Evolutionary conservation across 768 basidiomycete genomes (phyloP).

Genomic region (Termitomyces sp.): DNA sequence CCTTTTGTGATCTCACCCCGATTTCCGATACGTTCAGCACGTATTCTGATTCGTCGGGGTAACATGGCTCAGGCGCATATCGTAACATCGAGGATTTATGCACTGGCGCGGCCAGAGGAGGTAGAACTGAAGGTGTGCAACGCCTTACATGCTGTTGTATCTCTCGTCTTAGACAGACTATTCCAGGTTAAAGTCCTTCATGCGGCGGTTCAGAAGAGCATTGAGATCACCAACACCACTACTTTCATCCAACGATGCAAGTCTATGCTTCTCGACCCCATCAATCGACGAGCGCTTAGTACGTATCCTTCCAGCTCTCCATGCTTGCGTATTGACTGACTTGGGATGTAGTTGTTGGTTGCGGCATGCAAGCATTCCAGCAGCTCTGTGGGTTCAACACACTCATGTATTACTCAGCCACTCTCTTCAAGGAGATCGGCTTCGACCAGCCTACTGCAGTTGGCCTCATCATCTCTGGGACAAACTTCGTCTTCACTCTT

Average conservation of each 20-base stretch:
- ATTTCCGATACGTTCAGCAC: slow-evolving; percentile 18
- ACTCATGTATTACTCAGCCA: slow-evolving; percentile 69
- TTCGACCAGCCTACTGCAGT: slow-evolving; percentile 81
- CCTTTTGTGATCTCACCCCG: neutral
- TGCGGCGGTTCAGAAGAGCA: slow-evolving; percentile 53
- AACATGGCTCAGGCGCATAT: slow-evolving; percentile 41
- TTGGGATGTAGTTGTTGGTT: slow-evolving; percentile 50
- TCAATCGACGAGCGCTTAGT: slow-evolving; percentile 70
- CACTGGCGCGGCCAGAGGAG: slow-evolving; percentile 55
- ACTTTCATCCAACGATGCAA: slow-evolving; percentile 50
- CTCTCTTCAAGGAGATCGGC: slow-evolving; percentile 74
- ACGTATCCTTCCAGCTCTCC: slow-evolving; percentile 17
- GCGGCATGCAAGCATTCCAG: slow-evolving; percentile 79
- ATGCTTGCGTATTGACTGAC: neutral
- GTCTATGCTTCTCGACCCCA: slow-evolving; percentile 48
- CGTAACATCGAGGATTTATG: slow-evolving; percentile 66
- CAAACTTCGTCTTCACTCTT: slow-evolving; percentile 26
- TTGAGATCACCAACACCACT: slow-evolving; percentile 55
- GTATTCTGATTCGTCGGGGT: slow-evolving; percentile 60
- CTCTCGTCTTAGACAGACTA: too few relatives aligned
- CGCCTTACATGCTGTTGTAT: neutral
- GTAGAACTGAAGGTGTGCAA: slow-evolving; percentile 53
- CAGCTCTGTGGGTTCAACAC: slow-evolving; percentile 86
- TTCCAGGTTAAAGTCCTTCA: slow-evolving; percentile 51
- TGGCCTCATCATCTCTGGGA: slow-evolving; percentile 71